Evolutionary conservation across 495 filamentous ascomycete species (phyloP).

Genomic region (Xeromyces bisporus): DNA sequence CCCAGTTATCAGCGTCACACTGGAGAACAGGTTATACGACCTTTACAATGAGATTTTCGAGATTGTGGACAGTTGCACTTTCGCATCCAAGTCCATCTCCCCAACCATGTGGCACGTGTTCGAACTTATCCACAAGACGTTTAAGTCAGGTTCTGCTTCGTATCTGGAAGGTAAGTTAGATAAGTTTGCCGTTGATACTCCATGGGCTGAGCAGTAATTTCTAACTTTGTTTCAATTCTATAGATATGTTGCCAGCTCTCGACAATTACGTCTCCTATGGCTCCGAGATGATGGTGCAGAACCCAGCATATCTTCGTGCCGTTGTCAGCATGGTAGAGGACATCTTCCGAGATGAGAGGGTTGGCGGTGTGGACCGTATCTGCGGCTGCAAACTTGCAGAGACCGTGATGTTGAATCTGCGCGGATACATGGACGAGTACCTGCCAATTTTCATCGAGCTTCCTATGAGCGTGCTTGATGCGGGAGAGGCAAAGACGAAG

Average conservation of each 20-base stretch:
- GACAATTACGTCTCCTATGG: conserved; percentile 96
- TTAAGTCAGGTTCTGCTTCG: conserved; percentile 90
- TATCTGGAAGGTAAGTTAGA: conserved; percentile 52
- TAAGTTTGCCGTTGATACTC: no score
- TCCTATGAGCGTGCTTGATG: conserved; percentile 65
- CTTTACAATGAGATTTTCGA: conserved; percentile 97
- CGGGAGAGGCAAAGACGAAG: conserved; percentile 56
- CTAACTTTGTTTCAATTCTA: no score
- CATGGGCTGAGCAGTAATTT: no score
- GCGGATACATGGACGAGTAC: conserved; percentile 74
- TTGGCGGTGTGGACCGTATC: conserved; percentile 87
- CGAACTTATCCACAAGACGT: conserved; percentile 86
- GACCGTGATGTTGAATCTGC: conserved; percentile 87
- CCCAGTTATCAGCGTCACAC: conserved; percentile 87
- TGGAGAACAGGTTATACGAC: conserved; percentile 96
- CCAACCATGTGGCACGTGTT: conserved; percentile 97
- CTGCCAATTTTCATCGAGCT: conserved; percentile 76
- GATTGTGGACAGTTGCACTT: conserved; percentile 99
- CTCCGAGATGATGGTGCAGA: conserved; percentile 57
- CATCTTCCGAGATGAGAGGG: conserved; percentile 69
- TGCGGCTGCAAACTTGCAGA: conserved; percentile 99
- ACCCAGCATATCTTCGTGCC: conserved; percentile 70
- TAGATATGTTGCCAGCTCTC: conserved; percentile 89
- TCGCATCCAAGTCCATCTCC: conserved; percentile 86
- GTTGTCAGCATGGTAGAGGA: conserved; percentile 68